Base-by-base conservation (phyloP, 2,329 filamentous ascomycete genomes). In the Cryphonectria nitschkei region DNA sequence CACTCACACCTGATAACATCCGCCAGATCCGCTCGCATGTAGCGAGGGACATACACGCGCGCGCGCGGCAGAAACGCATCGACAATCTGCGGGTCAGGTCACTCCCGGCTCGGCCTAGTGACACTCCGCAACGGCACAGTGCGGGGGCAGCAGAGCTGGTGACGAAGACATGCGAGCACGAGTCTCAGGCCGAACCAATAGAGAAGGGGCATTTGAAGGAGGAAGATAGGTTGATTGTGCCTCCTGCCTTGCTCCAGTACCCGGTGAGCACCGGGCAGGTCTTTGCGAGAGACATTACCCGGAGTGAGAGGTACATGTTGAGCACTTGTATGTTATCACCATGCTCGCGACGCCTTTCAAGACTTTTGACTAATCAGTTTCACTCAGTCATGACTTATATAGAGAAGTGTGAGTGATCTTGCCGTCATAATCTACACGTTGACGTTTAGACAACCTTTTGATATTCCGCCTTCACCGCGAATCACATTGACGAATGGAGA, bases 11-110 rank as follows among this genome's bases (percentile, higher is more conserved):
- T 8, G 8, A 16, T 8, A 64, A 22, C 39, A 22, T 64, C 7
- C 22, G 39, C 39, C 61, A 29, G 61, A 43, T 64, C 61, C 61
- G 61, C 9, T 64, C 61, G n/a, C 61, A 64, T 46, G 61, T 64
- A 4, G 61, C 61, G 2, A 64, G 29, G 26, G 61, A 64, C 39
- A 26, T 43, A 43, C 61, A 64, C 39, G 61, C 61, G 39, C 61
- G 61, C 6, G 39, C 61, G n/a, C 61, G 61, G 32, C 37, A 46
- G n/a, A 64, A 43, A 39, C 61, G 61, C 39, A 64, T 64, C 61
- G 61, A 64, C n/a, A 64, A 46, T 5, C 39, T 64, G n/a, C 61
- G 29, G n/a, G 37, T 64, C 37, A 32, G 37, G 61, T 43, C 61
- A 13, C 61, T 64, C 2, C 61, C 61, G 3, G n/a, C 61, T 11